Evolutionary conservation across 768 basidiomycete genomes (phyloP).

Genomic region (Nidularia pulvinata): DNA sequence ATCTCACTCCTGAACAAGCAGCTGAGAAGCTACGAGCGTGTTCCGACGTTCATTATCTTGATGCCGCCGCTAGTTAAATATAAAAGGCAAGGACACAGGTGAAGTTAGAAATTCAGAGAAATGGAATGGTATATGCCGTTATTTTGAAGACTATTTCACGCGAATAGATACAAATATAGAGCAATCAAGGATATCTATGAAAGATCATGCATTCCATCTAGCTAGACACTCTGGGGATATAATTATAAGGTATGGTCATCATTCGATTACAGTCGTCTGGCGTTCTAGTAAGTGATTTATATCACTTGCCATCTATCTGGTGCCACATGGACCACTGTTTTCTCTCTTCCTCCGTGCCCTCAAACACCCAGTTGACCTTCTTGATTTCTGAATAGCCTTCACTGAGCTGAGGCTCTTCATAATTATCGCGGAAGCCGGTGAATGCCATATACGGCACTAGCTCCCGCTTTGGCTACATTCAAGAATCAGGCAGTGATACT

Average conservation of each 20-base stretch:
- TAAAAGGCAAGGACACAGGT: too few relatives aligned
- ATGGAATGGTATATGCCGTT: too few relatives aligned
- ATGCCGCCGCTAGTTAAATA: conserved; percentile 4
- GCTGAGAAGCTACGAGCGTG: conserved; percentile 59
- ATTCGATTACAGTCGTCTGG: too few relatives aligned
- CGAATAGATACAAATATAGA: too few relatives aligned
- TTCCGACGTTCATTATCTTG: conserved; percentile 62
- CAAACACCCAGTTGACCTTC: conserved; percentile 79
- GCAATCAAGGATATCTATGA: too few relatives aligned
- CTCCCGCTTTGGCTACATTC: conserved; percentile 41
- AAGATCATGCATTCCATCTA: too few relatives aligned
- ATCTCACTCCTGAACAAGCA: conserved; percentile 89
- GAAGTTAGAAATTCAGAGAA: too few relatives aligned
- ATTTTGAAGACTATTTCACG: too few relatives aligned
- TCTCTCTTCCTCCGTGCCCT: conserved; percentile 72
- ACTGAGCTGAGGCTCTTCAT: conserved; percentile 59
- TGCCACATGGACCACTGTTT: conserved; percentile 85
- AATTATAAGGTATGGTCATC: too few relatives aligned
- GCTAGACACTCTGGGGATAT: too few relatives aligned
- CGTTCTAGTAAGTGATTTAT: background rate
- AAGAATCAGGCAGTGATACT: too few relatives aligned
- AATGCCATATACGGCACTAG: conserved; percentile 63
- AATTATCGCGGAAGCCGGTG: conserved; percentile 52
- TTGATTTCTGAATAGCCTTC: conserved; percentile 85
- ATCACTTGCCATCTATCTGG: conserved; percentile 71